Evolutionary conservation across 139 green algal genomes (phyloP), one percentile per base, ranked within the genome.

Genomic region (Tetraselmis striata): DNA sequence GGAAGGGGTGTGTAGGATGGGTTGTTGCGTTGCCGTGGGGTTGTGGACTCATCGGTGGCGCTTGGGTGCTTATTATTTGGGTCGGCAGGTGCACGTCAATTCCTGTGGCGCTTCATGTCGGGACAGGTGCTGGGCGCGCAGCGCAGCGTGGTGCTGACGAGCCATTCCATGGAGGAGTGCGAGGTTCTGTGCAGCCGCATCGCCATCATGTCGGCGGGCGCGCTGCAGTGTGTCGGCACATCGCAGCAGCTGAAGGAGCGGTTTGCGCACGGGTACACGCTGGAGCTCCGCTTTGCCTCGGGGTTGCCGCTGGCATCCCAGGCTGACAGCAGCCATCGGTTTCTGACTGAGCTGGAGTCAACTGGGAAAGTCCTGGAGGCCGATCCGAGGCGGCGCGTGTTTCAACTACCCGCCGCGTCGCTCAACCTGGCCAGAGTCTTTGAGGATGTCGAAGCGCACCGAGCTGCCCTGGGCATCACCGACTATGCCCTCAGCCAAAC

Each of bases 121-220:
- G 79, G 31, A 5, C 85, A 92, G 80, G 85, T 92, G 45, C 77
- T 88, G 18, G 32, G 25, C 11, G 86, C 84, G 83, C 88, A 87
- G 1, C 85, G 89, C 45, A 90, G 88, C 22, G 91, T 97, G 58
- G 80, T 97, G 2, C 86, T 98, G 32, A 97, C 91, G 0, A 92
- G 84, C 27, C 93, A 98, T 88, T 91, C 84, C 59, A 99, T 99
- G 96, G 96, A 98, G 88, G 96, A 99, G 88, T 94, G 91, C 76
- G 96, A 99, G 85, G 94, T 92, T 28, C 91, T 98, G 83, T 96
- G 94, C 84, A 85, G 80, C 25, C 87, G 94, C 26, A 88, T 98
- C 28, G 91, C 87, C 87, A 96, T 98, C 86, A 94, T 98, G 92
- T 85, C 92, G 29, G 83, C 79, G 23, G 92, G 95, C 24, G 23